Percentiles rank a stretch among this genome's conserved stretches.
phyloP scores from a whole-genome alignment of 2,329 filamentous ascomycete genomes.

The Cephalotrichum gorgonifer region DNA sequence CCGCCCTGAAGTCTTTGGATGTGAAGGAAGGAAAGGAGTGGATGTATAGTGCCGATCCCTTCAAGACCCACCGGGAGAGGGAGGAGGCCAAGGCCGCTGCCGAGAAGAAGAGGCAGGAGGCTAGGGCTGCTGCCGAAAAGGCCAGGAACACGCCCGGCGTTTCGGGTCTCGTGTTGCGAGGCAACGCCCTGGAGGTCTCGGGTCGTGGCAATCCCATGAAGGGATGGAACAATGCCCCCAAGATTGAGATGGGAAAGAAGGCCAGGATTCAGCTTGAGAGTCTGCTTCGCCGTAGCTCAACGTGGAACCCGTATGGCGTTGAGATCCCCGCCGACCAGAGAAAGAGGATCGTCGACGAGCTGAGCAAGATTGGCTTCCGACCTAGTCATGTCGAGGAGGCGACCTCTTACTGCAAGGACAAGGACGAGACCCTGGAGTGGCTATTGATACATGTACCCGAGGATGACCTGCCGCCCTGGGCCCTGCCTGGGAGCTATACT shows the following conservation, averaged over 20 bases:
- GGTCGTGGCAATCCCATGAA: constrained; percentile 41
- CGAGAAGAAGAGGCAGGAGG: constrained; percentile 71
- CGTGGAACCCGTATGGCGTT: constrained; percentile 79
- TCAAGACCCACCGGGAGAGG: constrained; percentile 67
- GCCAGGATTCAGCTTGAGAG: constrained; percentile 71
- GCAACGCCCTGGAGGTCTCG: constrained; percentile 1
- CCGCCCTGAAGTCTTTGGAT: constrained; percentile 70
- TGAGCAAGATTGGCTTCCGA: constrained; percentile 76
- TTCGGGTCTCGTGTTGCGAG: constrained; percentile 31
- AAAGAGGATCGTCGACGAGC: constrained; percentile 56
- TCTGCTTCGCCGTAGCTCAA: constrained; percentile 63
- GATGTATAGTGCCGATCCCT: constrained; percentile 95
- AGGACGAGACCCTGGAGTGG: constrained; percentile 92
- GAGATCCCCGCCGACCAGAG: constrained; percentile 49
- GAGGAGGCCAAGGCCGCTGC: constrained; percentile 66
- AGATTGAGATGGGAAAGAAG: constrained; percentile 83
- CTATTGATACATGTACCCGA: constrained; percentile 93
- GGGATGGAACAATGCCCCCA: constrained; percentile 76
- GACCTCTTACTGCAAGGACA: constrained; percentile 74
- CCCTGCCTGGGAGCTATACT: constrained; percentile 81
- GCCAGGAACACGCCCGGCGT: constrained; percentile 53
- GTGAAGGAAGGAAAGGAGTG: constrained; percentile 66
- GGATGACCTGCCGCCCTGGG: constrained; percentile 89
- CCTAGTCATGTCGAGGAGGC: constrained; percentile 84
- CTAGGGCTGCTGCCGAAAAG: constrained; percentile 57